phyloP scores from a whole-genome alignment of 345 rosid species.

The Brassica rapa region DNA sequence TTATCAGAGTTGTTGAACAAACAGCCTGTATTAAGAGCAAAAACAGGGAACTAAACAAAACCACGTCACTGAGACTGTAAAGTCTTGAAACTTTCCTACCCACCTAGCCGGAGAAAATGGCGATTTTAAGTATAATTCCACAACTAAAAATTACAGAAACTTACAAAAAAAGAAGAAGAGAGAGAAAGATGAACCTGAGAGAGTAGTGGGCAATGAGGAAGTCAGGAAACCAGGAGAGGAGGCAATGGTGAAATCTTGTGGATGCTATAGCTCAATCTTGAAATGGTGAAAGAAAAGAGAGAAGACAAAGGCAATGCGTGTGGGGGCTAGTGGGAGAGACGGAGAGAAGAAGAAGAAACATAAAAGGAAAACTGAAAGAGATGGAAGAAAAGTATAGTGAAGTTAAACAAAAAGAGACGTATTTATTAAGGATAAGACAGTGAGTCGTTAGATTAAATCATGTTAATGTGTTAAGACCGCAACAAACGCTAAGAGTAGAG shows the following conservation, averaged over 20 bases:
- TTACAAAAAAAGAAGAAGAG: not conserved
- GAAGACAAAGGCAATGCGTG: slow-evolving; percentile 27
- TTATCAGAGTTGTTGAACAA: slow-evolving; percentile 38
- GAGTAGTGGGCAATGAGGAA: slow-evolving; percentile 20
- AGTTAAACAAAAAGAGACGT: slow-evolving; percentile 33
- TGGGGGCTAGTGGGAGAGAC: slow-evolving; percentile 24
- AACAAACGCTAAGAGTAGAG: slow-evolving; percentile 31
- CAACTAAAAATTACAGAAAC: slow-evolving; percentile 2
- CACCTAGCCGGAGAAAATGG: slow-evolving; percentile 33
- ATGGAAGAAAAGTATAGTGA: slow-evolving; percentile 19
- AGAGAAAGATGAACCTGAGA: slow-evolving; percentile 28
- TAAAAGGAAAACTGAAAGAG: not conserved
- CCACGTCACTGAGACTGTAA: slow-evolving; percentile 22
- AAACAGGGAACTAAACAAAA: slow-evolving; percentile 14
- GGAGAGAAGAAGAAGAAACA: slow-evolving; percentile 18
- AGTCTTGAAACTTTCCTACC: slow-evolving; percentile 29
- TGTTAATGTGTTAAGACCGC: slow-evolving; percentile 34
- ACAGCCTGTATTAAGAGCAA: slow-evolving; percentile 18
- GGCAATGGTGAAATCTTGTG: not conserved
- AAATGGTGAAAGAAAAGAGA: slow-evolving; percentile 24
- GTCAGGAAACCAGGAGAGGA: not conserved
- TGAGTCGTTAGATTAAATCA: slow-evolving; percentile 29
- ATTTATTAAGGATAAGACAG: slow-evolving; percentile 32
- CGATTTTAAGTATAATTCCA: slow-evolving; percentile 17
- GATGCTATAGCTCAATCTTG: slow-evolving; percentile 14